These are phyloP conservation scores for Hypomyces perniciosus DNA, from an alignment of 2,329 filamentous ascomycete genomes.

Conservation along the genomic window DNA sequence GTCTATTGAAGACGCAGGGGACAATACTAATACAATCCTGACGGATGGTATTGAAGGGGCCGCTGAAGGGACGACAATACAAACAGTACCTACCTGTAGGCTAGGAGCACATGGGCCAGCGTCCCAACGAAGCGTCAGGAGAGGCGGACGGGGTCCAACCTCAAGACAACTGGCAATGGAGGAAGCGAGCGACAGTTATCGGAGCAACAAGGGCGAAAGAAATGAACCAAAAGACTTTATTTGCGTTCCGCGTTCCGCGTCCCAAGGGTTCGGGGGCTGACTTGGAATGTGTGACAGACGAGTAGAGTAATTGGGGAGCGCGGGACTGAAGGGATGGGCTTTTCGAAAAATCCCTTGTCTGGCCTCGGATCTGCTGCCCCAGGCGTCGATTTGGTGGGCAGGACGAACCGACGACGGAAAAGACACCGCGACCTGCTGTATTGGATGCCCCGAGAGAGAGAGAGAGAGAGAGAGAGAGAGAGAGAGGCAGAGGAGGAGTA, in stretches of 20 bases:
- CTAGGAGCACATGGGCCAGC: constrained; percentile 8
- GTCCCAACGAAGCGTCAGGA: constrained; percentile 3
- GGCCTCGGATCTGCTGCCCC: not conserved
- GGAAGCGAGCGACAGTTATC: not conserved
- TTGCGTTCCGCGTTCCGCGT: not conserved
- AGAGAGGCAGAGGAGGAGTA: not conserved
- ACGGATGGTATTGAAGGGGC: not conserved
- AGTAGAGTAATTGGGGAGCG: constrained; percentile 8
- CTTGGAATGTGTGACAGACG: constrained; percentile 5
- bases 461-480: too few species aligned
- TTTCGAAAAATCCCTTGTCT: not conserved
- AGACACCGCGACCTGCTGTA: not conserved
- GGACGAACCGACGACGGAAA: not conserved
- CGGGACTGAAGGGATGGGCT: constrained; percentile 8
- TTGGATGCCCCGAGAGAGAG: not conserved
- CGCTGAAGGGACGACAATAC: not conserved
- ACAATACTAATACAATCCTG: not conserved
- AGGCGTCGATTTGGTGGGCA: too few species aligned
- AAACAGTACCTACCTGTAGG: constrained; percentile 7
- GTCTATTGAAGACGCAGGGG: not conserved
- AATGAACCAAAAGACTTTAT: not conserved
- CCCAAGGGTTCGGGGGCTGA: too few species aligned
- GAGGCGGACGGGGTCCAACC: constrained; percentile 3
- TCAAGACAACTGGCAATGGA: not conserved
- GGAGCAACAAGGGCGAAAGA: constrained; percentile 5